Conservation (phyloP, 2,329 filamentous ascomycete species). For the Penicillium decumbens region DNA sequence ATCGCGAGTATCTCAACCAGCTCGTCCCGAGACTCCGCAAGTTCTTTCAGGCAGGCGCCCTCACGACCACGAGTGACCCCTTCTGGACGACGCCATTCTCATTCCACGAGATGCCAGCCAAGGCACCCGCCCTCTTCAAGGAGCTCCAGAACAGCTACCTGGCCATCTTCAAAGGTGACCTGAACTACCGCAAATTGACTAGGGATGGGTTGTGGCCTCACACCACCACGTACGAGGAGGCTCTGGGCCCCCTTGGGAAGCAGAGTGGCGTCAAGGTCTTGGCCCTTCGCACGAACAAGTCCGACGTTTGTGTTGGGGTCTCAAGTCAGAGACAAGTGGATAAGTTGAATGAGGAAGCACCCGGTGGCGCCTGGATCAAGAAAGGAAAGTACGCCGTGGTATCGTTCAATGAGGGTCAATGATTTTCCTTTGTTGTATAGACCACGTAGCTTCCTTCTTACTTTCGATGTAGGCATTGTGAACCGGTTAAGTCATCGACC, state of each 20-base stretch:
- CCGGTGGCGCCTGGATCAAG: conserved; percentile 12
- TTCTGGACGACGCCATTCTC: conserved; percentile 20
- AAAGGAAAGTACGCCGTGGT: conserved; percentile 20
- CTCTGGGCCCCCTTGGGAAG: conserved; percentile 18
- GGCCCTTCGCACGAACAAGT: conserved; percentile 7
- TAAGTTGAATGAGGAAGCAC: conserved; percentile 10
- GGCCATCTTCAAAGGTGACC: conserved; percentile 23
- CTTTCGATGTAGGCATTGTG: background rate
- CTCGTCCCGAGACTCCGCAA: conserved; percentile 7
- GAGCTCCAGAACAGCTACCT: conserved; percentile 18
- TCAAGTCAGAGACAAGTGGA: conserved; percentile 15
- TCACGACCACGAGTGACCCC: conserved; percentile 11
- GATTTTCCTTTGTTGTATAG: conserved; percentile 1
- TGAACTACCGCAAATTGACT: conserved; percentile 24
- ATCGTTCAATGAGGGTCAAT: conserved; percentile 9
- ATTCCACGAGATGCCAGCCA: conserved; percentile 11
- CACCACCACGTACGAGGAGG: conserved; percentile 17
- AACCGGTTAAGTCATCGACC: conserved; percentile 1
- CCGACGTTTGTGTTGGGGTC: conserved; percentile 9
- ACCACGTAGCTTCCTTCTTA: background rate
- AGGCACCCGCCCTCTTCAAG: conserved; percentile 12
- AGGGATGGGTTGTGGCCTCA: conserved; percentile 21
- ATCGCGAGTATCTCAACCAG: conserved; percentile 8
- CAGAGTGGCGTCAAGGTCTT: conserved; percentile 5
- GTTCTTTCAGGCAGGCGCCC: conserved; percentile 7